Conservation (phyloP, 495 filamentous ascomycete genomes). For the Pyrenula massariospora region DNA sequence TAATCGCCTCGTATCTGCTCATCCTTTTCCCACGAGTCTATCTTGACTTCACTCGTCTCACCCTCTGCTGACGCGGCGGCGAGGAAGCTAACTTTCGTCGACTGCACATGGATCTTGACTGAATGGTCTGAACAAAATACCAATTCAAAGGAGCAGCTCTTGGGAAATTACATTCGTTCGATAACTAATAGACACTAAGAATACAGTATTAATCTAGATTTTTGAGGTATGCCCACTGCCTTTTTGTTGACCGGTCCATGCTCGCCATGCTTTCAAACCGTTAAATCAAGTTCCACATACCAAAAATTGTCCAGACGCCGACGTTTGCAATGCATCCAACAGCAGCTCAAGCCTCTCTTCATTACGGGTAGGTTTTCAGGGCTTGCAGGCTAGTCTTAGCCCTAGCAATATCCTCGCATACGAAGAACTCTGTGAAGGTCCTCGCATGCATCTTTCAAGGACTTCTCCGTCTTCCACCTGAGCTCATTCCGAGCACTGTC, state of each 20-base stretch:
- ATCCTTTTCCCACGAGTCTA: neutral
- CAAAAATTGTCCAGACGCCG: neutral
- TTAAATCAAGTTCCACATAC: too few species aligned
- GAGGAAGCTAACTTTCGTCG: neutral
- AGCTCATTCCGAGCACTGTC: slow-evolving; percentile 75
- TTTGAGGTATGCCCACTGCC: neutral
- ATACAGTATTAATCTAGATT: neutral
- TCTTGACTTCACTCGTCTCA: neutral
- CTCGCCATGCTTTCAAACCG: neutral
- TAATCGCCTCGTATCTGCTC: neutral
- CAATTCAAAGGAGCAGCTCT: too few species aligned
- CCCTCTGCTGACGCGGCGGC: neutral
- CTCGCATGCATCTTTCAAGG: slow-evolving; percentile 70
- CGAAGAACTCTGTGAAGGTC: slow-evolving; percentile 65
- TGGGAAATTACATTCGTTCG: neutral
- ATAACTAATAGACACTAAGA: neutral
- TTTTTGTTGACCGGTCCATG: neutral
- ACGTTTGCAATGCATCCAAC: neutral
- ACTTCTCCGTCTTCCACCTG: slow-evolving; percentile 77
- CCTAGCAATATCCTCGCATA: neutral
- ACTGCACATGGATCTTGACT: neutral
- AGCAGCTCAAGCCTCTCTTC: neutral
- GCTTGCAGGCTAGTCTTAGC: neutral
- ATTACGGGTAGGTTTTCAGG: neutral
- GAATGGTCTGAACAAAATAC: neutral